Base-by-base conservation (phyloP, 352 stramenopile species). In the Phytopythium sindhum region DNA sequence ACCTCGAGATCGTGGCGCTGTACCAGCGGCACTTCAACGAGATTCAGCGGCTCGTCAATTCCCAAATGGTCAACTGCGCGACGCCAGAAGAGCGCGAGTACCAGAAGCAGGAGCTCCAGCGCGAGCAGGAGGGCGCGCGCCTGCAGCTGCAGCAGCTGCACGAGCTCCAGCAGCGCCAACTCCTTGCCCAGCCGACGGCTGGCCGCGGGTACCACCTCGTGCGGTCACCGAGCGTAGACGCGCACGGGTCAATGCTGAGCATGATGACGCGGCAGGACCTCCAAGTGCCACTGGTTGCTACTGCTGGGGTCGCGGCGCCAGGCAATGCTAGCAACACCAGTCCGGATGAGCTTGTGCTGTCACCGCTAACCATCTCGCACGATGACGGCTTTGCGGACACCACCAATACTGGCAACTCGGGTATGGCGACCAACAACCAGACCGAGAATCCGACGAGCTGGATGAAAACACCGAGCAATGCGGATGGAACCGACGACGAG, bases 1-100 rank as follows among this genome's bases (percentile, higher is more conserved):
- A 61, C 55, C 23, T 33, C 37, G 55, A 61, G 37, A 51, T 61
- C 26, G 35, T 61, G 23, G 35, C 39, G 55, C 55, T 61, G 35
- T 61, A 61, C 55, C 55, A 61, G 26, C 24, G 33, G 23, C 55
- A 61, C 55, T 91, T 88, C 64, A 88, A 77, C 54, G 81, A 80
- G 60, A 57, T 75, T 4, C 65, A 58, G 41, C 47, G 47, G 6
- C 35, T 65, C 17, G 35, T 51, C 14, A 50, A 17, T 19, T 23
- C 35, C 14, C 29, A 57, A 21, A 21, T 24, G 29, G 29, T 21
- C 29, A 42, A 26, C 24, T 9, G 15, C 11, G 26, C 33, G 4
- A 28, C 64, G 9, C 55, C 60, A 17, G 19, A 51, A 11, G 3
- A 52, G 28, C 42, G 42, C n/a, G 29, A 51, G 41, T 24, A 24